These are phyloP conservation scores for Phytophthora citricola DNA, from an alignment of 352 stramenopile species.

Conservation along the genomic window DNA sequence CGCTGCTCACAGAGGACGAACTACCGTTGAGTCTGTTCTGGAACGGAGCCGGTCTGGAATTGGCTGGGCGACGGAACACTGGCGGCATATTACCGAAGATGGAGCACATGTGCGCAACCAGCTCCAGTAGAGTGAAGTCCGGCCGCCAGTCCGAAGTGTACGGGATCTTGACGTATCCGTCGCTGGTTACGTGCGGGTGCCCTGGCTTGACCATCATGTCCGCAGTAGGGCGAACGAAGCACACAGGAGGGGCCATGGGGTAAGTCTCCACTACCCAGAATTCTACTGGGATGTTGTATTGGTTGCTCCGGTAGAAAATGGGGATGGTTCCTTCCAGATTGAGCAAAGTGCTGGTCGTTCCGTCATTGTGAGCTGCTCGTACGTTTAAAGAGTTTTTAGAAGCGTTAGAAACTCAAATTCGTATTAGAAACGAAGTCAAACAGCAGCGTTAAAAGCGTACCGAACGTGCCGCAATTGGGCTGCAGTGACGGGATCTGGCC, in stretches of 20 bases:
- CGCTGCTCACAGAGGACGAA: constrained; percentile 22
- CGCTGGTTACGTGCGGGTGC: constrained; percentile 86
- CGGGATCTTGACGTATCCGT: constrained; percentile 88
- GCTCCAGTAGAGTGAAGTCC: constrained; percentile 86
- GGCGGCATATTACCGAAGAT: constrained; percentile 90
- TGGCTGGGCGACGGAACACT: constrained; percentile 76
- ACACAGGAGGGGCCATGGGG: constrained; percentile 80
- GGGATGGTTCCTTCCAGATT: constrained; percentile 91
- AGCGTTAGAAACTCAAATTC: background rate
- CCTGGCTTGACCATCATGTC: constrained; percentile 90
- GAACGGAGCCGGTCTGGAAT: constrained; percentile 44
- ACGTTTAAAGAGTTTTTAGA: background rate
- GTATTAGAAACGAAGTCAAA: background rate
- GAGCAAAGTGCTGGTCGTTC: constrained; percentile 83
- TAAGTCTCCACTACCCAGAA: constrained; percentile 91
- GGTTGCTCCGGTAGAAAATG: constrained; percentile 89
- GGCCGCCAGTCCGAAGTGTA: constrained; percentile 85
- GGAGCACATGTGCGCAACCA: constrained; percentile 90
- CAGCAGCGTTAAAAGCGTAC: constrained; percentile 31
- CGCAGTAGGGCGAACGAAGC: constrained; percentile 86
- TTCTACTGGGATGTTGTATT: constrained; percentile 93
- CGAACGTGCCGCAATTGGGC: constrained; percentile 86
- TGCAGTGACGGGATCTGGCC: constrained; percentile 87
- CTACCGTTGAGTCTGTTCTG: constrained; percentile 43
- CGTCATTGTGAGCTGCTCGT: constrained; percentile 81